Evolutionary conservation across 2,329 filamentous ascomycete genomes (phyloP), one percentile per base, ranked within the genome.

Genomic region (Decorospora gaudefroyi): DNA sequence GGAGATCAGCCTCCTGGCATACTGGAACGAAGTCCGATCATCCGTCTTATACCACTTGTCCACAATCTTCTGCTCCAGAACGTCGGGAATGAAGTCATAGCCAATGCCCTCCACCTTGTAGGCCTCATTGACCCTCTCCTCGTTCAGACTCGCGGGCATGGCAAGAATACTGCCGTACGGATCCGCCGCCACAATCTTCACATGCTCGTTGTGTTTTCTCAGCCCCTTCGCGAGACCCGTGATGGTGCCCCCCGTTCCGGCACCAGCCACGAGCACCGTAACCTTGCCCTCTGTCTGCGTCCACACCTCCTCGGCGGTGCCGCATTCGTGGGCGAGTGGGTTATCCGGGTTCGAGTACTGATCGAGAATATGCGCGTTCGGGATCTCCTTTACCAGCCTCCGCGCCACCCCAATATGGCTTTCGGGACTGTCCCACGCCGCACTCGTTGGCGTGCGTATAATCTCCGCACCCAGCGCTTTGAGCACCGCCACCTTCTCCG

Each of bases 101-200:
- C 93, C 93, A 62, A 99, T 99, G 29, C 93, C 93, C 75, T 99
- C 93, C 1, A 99, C 93, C 76, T 99, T 97, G 78, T 99, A 99
- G 1, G 85, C 78, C 70, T 90, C 84, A 65, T 96, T 92, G 49
- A 82, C 80, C 66, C 85, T 82, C 53, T 88, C 86, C 33, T 88
- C 78, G 71, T 99, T 99, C 57, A 99, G 76, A 4, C 72, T 63
- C 56, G 87, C 83, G 2, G 93, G 93, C 21, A 95, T 65, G 7
- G 93, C 93, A 34, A 99, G 79, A 57, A 97, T 90, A 46, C 90
- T 96, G 38, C 93, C 93, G 35, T 91, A 82, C 0, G 93, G 93
- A 71, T 99, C 93, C 4, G 92, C 93, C 3, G 90, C 91, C 41
- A 99, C 83, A 49, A 97, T 83, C 76, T 93, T 93, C 73, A 99